phyloP scores from a whole-genome alignment of 2,329 filamentous ascomycete genomes.

The Orbilia oligospora region DNA sequence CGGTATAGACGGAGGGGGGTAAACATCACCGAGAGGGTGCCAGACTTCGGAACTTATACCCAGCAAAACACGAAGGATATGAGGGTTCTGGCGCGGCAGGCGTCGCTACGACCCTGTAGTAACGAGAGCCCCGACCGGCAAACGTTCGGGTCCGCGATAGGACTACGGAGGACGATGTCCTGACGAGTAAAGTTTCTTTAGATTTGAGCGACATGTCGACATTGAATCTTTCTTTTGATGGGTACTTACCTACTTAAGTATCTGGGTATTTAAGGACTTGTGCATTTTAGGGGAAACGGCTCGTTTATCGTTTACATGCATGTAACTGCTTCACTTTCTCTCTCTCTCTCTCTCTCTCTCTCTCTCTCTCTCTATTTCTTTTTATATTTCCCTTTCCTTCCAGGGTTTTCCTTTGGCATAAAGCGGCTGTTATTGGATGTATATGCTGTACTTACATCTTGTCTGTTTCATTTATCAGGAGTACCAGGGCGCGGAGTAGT shows the following conservation, averaged over 20 bases:
- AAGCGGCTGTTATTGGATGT: neutral
- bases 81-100: constrained; percentile 48
- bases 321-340: too few species aligned
- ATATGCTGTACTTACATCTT: neutral
- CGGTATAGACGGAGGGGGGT: constrained; percentile 52
- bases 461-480: constrained; percentile 20
- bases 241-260: too few species aligned
- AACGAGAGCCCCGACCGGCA: constrained; percentile 33
- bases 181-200: neutral
- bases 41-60: constrained; percentile 44
- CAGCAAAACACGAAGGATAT: constrained; percentile 57
- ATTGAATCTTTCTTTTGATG: neutral
- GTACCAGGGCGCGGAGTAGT: constrained; percentile 7
- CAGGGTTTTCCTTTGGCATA: constrained; percentile 2
- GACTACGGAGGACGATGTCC: constrained; percentile 18
- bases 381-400: neutral
- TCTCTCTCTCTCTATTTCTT: too few species aligned
- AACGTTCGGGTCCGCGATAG: constrained; percentile 6
- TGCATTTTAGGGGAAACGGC: neutral
- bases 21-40: constrained; percentile 45
- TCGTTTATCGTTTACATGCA: constrained; percentile 11
- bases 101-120: constrained; percentile 42
- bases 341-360: too few species aligned
- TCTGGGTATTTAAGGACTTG: neutral
- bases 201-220: too few species aligned